Conservation (phyloP, 1,139 yeast species). For the Geotrichum europaeum region DNA sequence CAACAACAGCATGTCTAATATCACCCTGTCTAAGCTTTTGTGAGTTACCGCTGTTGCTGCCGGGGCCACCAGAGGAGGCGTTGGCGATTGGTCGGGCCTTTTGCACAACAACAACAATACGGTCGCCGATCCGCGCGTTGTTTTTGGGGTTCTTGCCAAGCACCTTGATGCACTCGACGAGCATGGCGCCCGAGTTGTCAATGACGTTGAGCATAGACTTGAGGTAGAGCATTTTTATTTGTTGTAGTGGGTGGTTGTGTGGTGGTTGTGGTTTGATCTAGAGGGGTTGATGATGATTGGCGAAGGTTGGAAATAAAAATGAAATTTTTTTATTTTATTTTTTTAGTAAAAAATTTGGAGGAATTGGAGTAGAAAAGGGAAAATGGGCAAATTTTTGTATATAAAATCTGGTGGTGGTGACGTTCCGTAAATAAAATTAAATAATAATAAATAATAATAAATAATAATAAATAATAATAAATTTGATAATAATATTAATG, state of each 20-base stretch:
- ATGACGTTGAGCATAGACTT: constrained; percentile 85
- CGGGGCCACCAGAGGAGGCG: constrained; percentile 33
- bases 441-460: too few species aligned
- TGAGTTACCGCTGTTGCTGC: constrained; percentile 29
- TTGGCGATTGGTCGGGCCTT: constrained; percentile 80
- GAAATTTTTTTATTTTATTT: not conserved
- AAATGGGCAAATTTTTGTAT: too few species aligned
- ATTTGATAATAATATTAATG: too few species aligned
- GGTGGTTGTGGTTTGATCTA: not conserved
- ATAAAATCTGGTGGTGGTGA: too few species aligned
- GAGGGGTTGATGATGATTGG: not conserved
- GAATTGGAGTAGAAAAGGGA: not conserved
- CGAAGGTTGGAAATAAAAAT: not conserved
- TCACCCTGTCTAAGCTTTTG: constrained; percentile 93
- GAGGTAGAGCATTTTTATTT: constrained; percentile 62
- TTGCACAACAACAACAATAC: constrained; percentile 90
- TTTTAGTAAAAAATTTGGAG: not conserved
- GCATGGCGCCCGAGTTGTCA: constrained; percentile 92
- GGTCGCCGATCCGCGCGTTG: constrained; percentile 72
- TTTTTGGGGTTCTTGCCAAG: constrained; percentile 81
- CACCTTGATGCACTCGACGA: constrained; percentile 94
- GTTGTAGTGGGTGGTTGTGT: not conserved
- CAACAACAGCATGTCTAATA: constrained; percentile 91
- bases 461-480: too few species aligned
- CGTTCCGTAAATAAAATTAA: too few species aligned